Evolutionary conservation across 352 stramenopile genomes (phyloP).

Genomic region (Phytophthora melonis): DNA sequence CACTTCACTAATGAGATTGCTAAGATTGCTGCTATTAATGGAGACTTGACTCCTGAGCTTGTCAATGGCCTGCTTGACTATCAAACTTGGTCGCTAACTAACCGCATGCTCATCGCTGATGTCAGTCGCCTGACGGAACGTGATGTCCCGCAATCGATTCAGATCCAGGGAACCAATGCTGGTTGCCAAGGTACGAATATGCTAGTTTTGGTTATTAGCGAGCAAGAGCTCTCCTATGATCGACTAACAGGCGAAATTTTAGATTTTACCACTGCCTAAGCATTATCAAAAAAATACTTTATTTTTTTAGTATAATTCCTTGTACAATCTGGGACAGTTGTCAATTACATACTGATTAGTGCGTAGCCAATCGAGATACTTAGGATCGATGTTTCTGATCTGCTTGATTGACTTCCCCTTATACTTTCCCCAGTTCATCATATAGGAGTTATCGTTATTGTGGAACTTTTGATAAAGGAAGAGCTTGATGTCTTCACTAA

Average conservation of each 20-base stretch:
- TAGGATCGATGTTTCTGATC: too few species aligned
- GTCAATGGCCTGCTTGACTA: constrained; percentile 39
- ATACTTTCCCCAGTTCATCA: too few species aligned
- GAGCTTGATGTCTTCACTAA: too few species aligned
- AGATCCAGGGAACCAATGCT: constrained; percentile 27
- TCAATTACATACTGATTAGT: too few species aligned
- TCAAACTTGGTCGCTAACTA: constrained; percentile 23
- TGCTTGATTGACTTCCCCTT: too few species aligned
- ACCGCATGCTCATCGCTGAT: constrained; percentile 33
- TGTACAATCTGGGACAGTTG: too few species aligned
- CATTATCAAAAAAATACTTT: constrained; percentile 10
- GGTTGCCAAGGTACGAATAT: constrained; percentile 28
- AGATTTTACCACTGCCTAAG: neutral
- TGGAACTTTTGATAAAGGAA: too few species aligned
- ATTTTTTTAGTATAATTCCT: neutral
- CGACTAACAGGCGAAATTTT: constrained; percentile 24
- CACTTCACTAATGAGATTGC: constrained; percentile 25
- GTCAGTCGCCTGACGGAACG: constrained; percentile 15
- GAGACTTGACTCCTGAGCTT: constrained; percentile 26
- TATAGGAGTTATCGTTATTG: too few species aligned
- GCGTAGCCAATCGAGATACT: too few species aligned
- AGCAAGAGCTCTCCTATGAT: constrained; percentile 13
- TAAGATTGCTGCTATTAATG: constrained; percentile 36
- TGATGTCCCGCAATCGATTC: constrained; percentile 31
- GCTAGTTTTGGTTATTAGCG: constrained; percentile 27